phyloP scores from a whole-genome alignment of 352 stramenopile species.

The Globisporangium viniferum region DNA sequence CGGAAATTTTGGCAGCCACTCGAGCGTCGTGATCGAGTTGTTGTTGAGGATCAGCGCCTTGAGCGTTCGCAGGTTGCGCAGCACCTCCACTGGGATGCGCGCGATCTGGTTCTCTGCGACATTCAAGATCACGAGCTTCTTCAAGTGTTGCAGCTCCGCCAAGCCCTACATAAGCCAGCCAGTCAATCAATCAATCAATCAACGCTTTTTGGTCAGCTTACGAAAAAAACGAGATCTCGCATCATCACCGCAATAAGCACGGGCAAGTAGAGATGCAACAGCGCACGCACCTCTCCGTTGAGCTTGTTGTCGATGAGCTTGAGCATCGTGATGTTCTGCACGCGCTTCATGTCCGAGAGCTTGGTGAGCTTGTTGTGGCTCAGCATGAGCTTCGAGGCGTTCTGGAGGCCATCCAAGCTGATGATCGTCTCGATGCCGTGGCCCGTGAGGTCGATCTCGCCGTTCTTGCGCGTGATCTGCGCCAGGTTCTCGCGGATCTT shows the following conservation, averaged over 20 bases:
- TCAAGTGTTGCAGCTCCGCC: slow-evolving; percentile 64
- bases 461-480: slow-evolving; percentile 49
- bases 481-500: slow-evolving; percentile 57
- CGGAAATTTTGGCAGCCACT: slow-evolving; percentile 76
- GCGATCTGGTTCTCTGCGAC: slow-evolving; percentile 70
- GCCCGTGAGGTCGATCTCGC: slow-evolving; percentile 54
- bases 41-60: slow-evolving; percentile 86
- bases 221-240: neutral
- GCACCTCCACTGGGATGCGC: slow-evolving; percentile 63
- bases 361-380: slow-evolving; percentile 87
- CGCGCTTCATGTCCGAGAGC: slow-evolving; percentile 61
- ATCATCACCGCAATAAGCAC: neutral
- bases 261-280: neutral
- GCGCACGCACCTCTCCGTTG: slow-evolving; percentile 43
- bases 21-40: slow-evolving; percentile 78
- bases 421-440: slow-evolving; percentile 82
- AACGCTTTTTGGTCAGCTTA: neutral
- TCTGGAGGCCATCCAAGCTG: slow-evolving; percentile 60
- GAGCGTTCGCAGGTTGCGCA: slow-evolving; percentile 63
- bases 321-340: slow-evolving; percentile 68
- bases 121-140: slow-evolving; percentile 82
- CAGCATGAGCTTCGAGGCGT: slow-evolving; percentile 70
- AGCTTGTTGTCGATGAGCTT: slow-evolving; percentile 80
- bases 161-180: slow-evolving; percentile 28
- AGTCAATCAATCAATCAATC: neutral